Evolutionary conservation across 306 rosid genomes (phyloP).

Genomic region (Oxytropis ochrocephala): DNA sequence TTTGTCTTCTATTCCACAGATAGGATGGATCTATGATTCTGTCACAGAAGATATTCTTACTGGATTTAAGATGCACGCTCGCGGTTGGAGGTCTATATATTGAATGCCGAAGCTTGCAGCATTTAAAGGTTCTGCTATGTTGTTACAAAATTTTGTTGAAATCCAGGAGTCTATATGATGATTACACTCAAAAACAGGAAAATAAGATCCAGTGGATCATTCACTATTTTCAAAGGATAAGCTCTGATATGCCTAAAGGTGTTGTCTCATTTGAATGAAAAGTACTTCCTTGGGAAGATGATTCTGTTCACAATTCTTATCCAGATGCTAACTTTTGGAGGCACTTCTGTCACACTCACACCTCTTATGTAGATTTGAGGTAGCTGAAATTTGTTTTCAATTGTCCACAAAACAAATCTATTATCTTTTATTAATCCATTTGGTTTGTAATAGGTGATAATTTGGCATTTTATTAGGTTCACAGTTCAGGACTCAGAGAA

Average conservation of each 20-base stretch:
- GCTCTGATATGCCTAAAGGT: conserved; percentile 57
- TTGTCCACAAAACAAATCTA: neutral
- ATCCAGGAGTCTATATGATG: conserved; percentile 43
- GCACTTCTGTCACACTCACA: conserved; percentile 45
- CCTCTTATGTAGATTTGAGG: conserved; percentile 84
- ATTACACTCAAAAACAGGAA: conserved; percentile 54
- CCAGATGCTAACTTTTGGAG: conserved; percentile 65
- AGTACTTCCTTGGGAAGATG: conserved; percentile 54
- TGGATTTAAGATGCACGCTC: conserved; percentile 99
- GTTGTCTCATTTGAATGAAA: conserved; percentile 83
- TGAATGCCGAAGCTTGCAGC: conserved; percentile 92
- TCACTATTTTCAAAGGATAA: conserved; percentile 82
- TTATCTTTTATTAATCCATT: neutral
- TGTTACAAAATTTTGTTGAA: neutral
- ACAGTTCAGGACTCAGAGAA: conserved; percentile 66
- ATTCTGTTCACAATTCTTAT: conserved; percentile 38
- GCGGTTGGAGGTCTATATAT: conserved; percentile 93
- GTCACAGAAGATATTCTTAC: conserved; percentile 99
- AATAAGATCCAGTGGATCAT: conserved; percentile 71
- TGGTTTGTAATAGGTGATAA: conserved; percentile 11
- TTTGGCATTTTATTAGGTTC: conserved; percentile 44
- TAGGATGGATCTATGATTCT: conserved; percentile 98
- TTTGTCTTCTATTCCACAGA: conserved; percentile 46
- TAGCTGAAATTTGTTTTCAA: conserved; percentile 9
- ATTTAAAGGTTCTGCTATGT: conserved; percentile 83